Evolutionary conservation across 805 yeast genomes (phyloP), one percentile per base, ranked within the genome.

Genomic region (Ogataea sp.): DNA sequence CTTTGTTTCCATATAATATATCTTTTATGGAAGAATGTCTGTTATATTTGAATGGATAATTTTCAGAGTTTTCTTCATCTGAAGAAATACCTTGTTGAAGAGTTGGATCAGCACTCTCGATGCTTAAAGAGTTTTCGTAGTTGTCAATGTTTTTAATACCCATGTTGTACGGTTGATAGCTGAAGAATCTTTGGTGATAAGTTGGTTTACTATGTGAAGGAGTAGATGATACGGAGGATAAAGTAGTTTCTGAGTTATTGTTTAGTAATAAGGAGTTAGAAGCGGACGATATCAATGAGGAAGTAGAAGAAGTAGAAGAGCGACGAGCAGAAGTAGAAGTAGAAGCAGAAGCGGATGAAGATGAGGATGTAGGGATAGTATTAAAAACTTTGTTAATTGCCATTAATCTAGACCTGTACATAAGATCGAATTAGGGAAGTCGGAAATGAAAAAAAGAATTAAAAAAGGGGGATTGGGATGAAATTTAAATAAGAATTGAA

Each of bases 21-120:
- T 77, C 82, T 34, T 64, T 60, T 34, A 72, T 51, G 0, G 70
- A 61, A 7, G 80, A 73, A 4, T 66, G 64, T 51, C 68, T 71
- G 23, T 63, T 61, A 36, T 78, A 61, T 1, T 68, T 62, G 53
- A 75, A 75, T 11, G 67, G 67, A 29, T 47, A 44, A 3, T 40
- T 44, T 13, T 32, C n/a, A 4, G 8, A 8, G 6, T 29, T 7
- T 6, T 15, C 18, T n/a, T 29, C n/a, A 29, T 18, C 6, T 30
- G 21, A 15, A 30, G 14, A 10, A 15, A 11, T n/a, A n/a, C n/a
- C n/a, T n/a, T n/a, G n/a, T n/a, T n/a, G n/a, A n/a, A n/a, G n/a
- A n/a, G n/a, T n/a, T n/a, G n/a, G n/a, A n/a, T n/a, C n/a, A n/a
- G n/a, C n/a, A n/a, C 6, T 30, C 13, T 18, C 13, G 13, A 15